Evolutionary conservation across 78 protist genomes (phyloP).

Genomic region (Dictyostelium capitatum): DNA sequence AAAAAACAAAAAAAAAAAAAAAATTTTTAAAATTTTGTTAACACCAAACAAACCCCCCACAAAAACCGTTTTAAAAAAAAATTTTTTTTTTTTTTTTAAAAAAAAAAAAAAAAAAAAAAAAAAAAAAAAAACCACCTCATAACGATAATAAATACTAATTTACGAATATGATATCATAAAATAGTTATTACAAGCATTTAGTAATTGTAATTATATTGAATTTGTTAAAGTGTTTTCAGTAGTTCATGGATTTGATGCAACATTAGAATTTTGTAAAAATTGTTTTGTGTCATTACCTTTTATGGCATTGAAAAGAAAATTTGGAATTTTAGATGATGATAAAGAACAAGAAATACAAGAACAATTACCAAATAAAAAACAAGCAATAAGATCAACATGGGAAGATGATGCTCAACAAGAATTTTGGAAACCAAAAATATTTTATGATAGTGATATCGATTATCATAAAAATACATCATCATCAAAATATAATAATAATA

Average conservation of each 20-base stretch:
- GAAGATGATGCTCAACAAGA: constrained; percentile 33
- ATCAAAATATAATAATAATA: constrained; percentile 5
- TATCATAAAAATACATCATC: neutral
- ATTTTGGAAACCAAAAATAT: constrained; percentile 4
- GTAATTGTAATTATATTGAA: constrained; percentile 62
- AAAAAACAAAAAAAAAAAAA: no score
- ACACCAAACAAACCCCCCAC: no score
- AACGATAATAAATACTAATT: neutral
- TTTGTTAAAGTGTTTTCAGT: constrained; percentile 74
- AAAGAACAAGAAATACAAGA: constrained; percentile 4
- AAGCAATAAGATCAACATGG: constrained; percentile 49
- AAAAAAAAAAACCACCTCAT: no score
- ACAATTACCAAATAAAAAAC: constrained; percentile 28
- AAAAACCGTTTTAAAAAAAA: no score
- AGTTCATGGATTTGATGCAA: constrained; percentile 75
- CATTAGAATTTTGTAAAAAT: constrained; percentile 58
- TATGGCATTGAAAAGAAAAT: constrained; percentile 12
- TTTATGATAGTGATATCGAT: constrained; percentile 39
- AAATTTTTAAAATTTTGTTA: no score
- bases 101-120: no score
- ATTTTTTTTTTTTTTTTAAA: no score
- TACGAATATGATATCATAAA: neutral
- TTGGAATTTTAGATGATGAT: constrained; percentile 3
- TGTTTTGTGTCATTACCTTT: constrained; percentile 50
- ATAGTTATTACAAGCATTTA: constrained; percentile 62